Evolutionary conservation across 2,329 filamentous ascomycete species (phyloP).

Genomic region (Penicillium rolfsii): DNA sequence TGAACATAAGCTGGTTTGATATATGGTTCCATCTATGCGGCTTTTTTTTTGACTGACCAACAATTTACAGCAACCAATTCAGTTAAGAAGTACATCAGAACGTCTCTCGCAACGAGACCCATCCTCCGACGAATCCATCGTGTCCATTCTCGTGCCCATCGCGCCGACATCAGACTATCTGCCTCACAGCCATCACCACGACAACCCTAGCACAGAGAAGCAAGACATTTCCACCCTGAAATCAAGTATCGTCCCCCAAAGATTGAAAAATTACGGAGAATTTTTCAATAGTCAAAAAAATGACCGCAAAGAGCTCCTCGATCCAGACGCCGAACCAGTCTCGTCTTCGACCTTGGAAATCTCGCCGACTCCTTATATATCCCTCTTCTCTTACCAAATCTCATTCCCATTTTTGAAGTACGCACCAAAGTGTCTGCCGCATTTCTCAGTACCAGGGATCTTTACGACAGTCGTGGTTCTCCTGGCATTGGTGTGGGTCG

Average conservation of each 20-base stretch:
- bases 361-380: slow-evolving; percentile 8
- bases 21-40: no score
- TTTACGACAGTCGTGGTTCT: slow-evolving; percentile 25
- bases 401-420: slow-evolving; percentile 19
- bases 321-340: not conserved
- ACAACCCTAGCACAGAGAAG: not conserved
- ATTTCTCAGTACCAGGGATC: slow-evolving; percentile 12
- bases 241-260: not conserved
- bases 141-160: slow-evolving; percentile 21
- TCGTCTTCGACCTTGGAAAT: not conserved
- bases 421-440: slow-evolving; percentile 3
- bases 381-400: slow-evolving; percentile 20
- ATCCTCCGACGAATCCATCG: slow-evolving; percentile 8
- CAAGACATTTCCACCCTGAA: not conserved
- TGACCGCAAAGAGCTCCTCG: not conserved
- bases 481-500: slow-evolving; percentile 29
- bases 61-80: not conserved
- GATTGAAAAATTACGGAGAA: slow-evolving; percentile 8
- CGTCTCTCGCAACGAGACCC: slow-evolving; percentile 10
- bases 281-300: slow-evolving; percentile 3
- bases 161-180: slow-evolving; percentile 1
- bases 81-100: not conserved
- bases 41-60: not conserved
- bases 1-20: slow-evolving; percentile 11
- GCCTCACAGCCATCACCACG: not conserved